These are phyloP conservation scores for Citrus sp. DNA, from an alignment of 345 rosid species.

Conservation along the genomic window DNA sequence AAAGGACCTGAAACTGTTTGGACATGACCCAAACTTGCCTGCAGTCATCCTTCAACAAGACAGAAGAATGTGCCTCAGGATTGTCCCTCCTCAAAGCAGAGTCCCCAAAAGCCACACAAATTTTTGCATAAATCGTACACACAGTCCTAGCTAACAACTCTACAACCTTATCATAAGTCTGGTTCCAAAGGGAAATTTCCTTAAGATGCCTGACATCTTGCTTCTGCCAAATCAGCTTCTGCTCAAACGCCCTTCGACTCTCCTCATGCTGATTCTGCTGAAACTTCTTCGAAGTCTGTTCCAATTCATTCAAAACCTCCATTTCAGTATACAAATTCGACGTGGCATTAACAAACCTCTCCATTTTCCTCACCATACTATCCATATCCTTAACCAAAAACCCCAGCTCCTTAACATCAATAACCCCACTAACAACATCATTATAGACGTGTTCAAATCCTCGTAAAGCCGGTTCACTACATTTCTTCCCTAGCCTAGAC, in stretches of 20 bases:
- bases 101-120: slow-evolving; percentile 64
- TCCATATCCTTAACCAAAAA: slow-evolving; percentile 95
- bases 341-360: slow-evolving; percentile 72
- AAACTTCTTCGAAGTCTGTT: slow-evolving; percentile 77
- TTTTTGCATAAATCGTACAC: slow-evolving; percentile 77
- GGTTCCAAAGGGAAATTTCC: slow-evolving; percentile 88
- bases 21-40: slow-evolving; percentile 23
- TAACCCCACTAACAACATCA: slow-evolving; percentile 68
- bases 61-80: slow-evolving; percentile 23
- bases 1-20: slow-evolving; percentile 34
- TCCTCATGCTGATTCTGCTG: slow-evolving; percentile 78
- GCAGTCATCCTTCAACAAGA: slow-evolving; percentile 25
- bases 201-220: slow-evolving; percentile 87
- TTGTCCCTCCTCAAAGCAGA: slow-evolving; percentile 37
- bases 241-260: slow-evolving; percentile 81
- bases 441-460: slow-evolving; percentile 96
- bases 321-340: slow-evolving; percentile 73
- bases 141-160: slow-evolving; percentile 87
- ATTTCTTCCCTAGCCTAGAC: slow-evolving; percentile 87
- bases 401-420: slow-evolving; percentile 77
- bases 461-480: slow-evolving; percentile 80
- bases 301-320: slow-evolving; percentile 90
- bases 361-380: slow-evolving; percentile 84
- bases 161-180: slow-evolving; percentile 83
- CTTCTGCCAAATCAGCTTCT: slow-evolving; percentile 93